Evolutionary conservation across 805 yeast species (phyloP), one percentile per base, ranked within the genome.

Genomic region (Wickerhamomyces sydowiorum): DNA sequence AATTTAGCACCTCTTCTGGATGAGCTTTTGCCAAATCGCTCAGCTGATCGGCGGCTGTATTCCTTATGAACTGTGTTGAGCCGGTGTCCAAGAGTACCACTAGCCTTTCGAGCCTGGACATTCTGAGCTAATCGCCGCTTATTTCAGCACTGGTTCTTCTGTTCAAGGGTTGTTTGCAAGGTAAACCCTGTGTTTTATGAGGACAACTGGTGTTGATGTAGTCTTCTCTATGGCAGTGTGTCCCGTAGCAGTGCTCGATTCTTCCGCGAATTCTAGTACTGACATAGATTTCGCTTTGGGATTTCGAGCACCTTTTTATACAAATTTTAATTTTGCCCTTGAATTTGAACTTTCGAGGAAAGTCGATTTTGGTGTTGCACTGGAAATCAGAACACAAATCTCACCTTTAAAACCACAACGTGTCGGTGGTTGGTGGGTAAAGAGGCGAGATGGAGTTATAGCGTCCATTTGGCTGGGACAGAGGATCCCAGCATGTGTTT

Each of bases 11-110:
- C 54, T 93, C 98, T 56, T 91, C 98, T 0, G 98, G 96, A 56
- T 93, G 98, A 34, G 85, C 84, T 60, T 85, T 85, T 22, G 96
- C 97, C 30, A 95, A 72, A 51, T 91, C 98, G 5, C 96, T 87
- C 50, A 93, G 71, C 65, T 93, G 99, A 56, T 91, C 96, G 2
- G 98, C 98, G 1, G 99, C 99, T 9, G 96, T 87, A 57, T 87
- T 88, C 50, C 98, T 76, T 35, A 93, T 93, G 59, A 88, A 85
- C 31, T 86, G 86, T 5, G 97, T 88, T 12, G 96, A 87, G 10
- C 99, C 99, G 1, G 97, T 87, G 64, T 95, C 99, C 50, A 93
- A 68, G 27, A 69, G 57, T 9, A 69, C 60, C 32, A 69, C 74
- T 50, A 69, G 66, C 28, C 75, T 62, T 48, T 70, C 75, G 43